These are phyloP conservation scores for Deuterostichococcus epilithicus DNA, from an alignment of 139 green algal species.

Conservation along the genomic window DNA sequence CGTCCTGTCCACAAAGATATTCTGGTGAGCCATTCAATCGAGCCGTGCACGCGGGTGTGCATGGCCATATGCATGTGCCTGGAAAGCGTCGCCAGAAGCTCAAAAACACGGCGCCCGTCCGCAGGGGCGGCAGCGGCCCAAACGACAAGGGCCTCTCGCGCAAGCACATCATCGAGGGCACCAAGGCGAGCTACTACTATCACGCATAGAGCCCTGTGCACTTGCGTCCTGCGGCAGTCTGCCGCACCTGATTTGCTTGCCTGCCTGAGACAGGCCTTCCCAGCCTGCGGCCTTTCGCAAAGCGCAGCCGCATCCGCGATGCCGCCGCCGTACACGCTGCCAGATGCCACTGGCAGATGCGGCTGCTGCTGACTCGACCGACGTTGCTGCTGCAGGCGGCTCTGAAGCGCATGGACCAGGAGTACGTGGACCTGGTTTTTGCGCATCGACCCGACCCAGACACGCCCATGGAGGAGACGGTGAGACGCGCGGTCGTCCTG, in stretches of 20 bases:
- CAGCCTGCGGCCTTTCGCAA: not conserved
- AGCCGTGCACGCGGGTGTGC: no score
- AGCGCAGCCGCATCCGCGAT: not conserved
- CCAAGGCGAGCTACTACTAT: constrained; percentile 31
- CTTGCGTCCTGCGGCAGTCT: not conserved
- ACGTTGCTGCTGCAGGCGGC: constrained; percentile 38
- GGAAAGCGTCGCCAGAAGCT: not conserved
- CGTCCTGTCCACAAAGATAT: constrained; percentile 81
- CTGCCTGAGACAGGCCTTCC: not conserved
- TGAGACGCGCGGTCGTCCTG: no score
- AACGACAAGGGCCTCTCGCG: constrained; percentile 72
- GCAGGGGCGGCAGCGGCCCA: constrained; percentile 35
- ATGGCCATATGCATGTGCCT: constrained; percentile 8
- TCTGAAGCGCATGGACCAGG: constrained; percentile 64
- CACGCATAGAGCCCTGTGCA: not conserved
- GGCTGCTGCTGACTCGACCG: no score
- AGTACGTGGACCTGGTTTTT: constrained; percentile 87
- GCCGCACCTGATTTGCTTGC: not conserved
- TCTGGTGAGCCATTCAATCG: constrained; percentile 35
- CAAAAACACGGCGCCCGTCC: not conserved
- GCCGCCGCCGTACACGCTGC: not conserved
- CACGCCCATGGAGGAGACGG: constrained; percentile 85
- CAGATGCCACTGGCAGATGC: not conserved
- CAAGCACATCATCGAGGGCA: constrained; percentile 88
- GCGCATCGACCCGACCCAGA: constrained; percentile 70